Evolutionary conservation across 1,284 basidiomycete species (phyloP), one percentile per base, ranked within the genome.

Genomic region (Bondarzewia mesenterica): DNA sequence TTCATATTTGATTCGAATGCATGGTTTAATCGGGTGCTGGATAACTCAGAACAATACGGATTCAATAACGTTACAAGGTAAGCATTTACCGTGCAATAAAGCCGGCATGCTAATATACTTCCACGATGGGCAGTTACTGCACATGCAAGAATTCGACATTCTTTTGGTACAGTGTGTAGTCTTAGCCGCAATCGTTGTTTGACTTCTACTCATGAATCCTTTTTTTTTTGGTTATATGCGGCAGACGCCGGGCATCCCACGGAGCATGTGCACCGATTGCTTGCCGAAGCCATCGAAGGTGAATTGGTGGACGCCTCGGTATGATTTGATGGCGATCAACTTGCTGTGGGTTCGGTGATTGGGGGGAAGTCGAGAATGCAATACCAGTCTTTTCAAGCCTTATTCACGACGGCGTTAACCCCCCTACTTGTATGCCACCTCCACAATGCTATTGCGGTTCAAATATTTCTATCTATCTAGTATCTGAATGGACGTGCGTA

Each of bases 161-260:
- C 59, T 78, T 78, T 61, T 80, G 75, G 76, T 77, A 68, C 58
- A 71, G 74, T 77, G 53, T 58, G 74, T 72, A 6, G 22, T 23
- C 25, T 46, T 29, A 22, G 12, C 5, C 14, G 15, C 21, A 7
- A 12, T 21, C 42, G 23, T 26, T n/a, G 18, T n/a, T 8, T 42
- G 15, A 18, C n/a, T n/a, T 22, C 42, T 25, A 7, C 16, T 32
- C 22, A 38, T 39, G 35, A 26, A 44, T 16, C 16, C 42, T 20
- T 15, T 22, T 18, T 18, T 10, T 1, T 40, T 10, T 36, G 18
- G 45, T 46, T n/a, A 26, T 46, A 2, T 49, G 44, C 22, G 16
- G 22, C 41, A 73, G 73, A 77, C 54, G 58, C 66, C 6, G 72
- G 71, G 0, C 75, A 77, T 57, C 74, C 75, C 1, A 77, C 75